Base-by-base conservation (phyloP, 495 filamentous ascomycete genomes). In the Penicillium alfredii region DNA sequence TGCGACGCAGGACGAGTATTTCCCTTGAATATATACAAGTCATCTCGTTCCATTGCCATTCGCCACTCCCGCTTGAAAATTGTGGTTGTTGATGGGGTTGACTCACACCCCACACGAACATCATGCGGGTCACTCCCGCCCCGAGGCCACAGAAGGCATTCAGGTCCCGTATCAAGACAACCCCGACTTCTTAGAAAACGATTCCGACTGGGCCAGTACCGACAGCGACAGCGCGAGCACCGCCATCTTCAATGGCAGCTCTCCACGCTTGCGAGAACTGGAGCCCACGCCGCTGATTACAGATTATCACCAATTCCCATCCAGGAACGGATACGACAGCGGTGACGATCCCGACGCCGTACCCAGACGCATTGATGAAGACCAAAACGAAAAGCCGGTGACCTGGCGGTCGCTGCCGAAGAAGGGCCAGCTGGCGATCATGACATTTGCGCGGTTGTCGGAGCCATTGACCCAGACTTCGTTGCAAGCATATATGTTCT, bases 381-480 rank as follows among this genome's bases (percentile, higher is more conserved):
- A 30, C 4, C n/a, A 54, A 30, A n/a, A n/a, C n/a, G 59, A 67
- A 33, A 64, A 64, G 25, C 65, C 73, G 2, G 73, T 83, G 13
- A 72, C 75, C n/a, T 86, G 82, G 82, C 58, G 50, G 16, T 77
- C 80, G 30, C 63, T 93, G 1, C 86, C 86, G 1, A 67, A 73
- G 34, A 90, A 88, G 47, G 67, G 76, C 40, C 86, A 93, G 55
- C 67, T 93, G 37, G 60, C 80, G 4, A 77, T 92, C 40, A 64
- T 93, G 33, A 84, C 82, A 0, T 62, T 88, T 24, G 76, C 85
- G 6, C 73, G 86, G 19, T 63, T 92, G 19, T 85, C 84, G 13
- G 86, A 92, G 50, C 86, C 86, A 3, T 65, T 92, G 9, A 78
- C 84, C 1, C 82, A 88, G 52, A 88, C 82, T 1, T 84, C 78